phyloP scores from a whole-genome alignment of 1,139 yeast genomes.

The Taphrina flavorubra region DNA sequence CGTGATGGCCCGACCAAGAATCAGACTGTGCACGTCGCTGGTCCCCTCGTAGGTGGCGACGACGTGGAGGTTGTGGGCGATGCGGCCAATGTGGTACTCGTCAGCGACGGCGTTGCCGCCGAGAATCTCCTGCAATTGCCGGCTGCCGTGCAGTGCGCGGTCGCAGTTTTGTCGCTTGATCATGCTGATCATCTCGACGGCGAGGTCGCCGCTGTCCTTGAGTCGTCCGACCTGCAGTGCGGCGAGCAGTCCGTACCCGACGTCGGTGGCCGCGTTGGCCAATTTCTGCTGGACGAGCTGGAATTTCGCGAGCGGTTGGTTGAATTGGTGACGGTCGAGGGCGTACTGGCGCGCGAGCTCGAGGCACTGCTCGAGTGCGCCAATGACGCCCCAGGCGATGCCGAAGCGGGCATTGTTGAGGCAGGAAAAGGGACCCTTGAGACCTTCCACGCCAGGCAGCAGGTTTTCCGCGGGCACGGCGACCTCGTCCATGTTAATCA shows the following conservation, averaged over 20 bases:
- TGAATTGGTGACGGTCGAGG: slow-evolving; percentile 55
- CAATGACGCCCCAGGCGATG: slow-evolving; percentile 58
- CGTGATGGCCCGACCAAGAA: slow-evolving; percentile 56
- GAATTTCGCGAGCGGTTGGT: slow-evolving; percentile 54
- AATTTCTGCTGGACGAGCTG: slow-evolving; percentile 57
- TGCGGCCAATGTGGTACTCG: slow-evolving; percentile 57
- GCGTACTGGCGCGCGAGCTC: slow-evolving; percentile 54
- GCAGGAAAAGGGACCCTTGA: slow-evolving; percentile 58
- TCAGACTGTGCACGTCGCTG: slow-evolving; percentile 56
- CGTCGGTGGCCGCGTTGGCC: slow-evolving; percentile 56
- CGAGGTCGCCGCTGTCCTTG: slow-evolving; percentile 53
- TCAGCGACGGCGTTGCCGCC: slow-evolving; percentile 57
- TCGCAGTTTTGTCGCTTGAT: slow-evolving; percentile 57
- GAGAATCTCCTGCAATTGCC: slow-evolving; percentile 56
- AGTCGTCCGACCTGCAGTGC: slow-evolving; percentile 56
- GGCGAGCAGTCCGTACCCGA: slow-evolving; percentile 54
- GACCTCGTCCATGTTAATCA: slow-evolving; percentile 57
- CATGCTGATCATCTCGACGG: slow-evolving; percentile 57
- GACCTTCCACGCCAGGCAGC: slow-evolving; percentile 54
- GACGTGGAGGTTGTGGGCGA: slow-evolving; percentile 56
- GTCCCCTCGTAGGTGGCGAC: slow-evolving; percentile 57
- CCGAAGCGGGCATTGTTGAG: slow-evolving; percentile 57
- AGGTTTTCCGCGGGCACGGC: slow-evolving; percentile 57
- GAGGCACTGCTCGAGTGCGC: slow-evolving; percentile 56
- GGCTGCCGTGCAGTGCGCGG: slow-evolving; percentile 53